Conservation (phyloP, 257 asterid species). For the Petunia secreta region DNA sequence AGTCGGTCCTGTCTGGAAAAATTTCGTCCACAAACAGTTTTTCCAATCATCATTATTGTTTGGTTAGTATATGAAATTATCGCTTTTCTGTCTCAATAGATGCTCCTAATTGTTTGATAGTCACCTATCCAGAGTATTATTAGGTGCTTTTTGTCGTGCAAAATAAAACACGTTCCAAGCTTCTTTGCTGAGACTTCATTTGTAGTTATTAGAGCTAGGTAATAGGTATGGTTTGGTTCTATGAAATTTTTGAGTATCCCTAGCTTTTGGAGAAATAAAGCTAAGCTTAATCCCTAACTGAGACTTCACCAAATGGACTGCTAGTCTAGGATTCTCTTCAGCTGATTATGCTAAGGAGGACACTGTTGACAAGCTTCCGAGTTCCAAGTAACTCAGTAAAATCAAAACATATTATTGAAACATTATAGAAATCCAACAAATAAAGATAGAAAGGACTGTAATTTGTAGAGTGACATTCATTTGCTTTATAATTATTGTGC, state of each 20-base stretch:
- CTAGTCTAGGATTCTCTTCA: not conserved
- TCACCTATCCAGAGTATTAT: not conserved
- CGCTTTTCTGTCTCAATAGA: not conserved
- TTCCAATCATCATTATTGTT: not conserved
- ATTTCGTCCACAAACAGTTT: not conserved
- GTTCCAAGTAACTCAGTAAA: not conserved
- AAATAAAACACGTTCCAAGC: not conserved
- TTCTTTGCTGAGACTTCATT: conserved; percentile 4
- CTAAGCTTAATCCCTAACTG: too few relatives aligned
- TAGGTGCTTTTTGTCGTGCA: not conserved
- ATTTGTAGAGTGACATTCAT: not conserved
- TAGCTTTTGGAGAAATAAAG: too few relatives aligned
- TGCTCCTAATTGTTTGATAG: not conserved
- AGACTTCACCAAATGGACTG: not conserved
- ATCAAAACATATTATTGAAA: not conserved
- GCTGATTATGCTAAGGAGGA: not conserved
- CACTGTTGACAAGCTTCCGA: not conserved
- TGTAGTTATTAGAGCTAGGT: conserved; percentile 6
- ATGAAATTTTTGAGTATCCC: not conserved
- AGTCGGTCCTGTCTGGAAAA: not conserved
- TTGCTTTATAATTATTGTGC: not conserved
- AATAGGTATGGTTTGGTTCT: not conserved
- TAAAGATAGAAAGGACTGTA: not conserved
- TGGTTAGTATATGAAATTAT: not conserved
- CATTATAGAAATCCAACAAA: not conserved